Evolutionary conservation across 2,329 filamentous ascomycete genomes (phyloP).

Genomic region (Neobulgaria alba): DNA sequence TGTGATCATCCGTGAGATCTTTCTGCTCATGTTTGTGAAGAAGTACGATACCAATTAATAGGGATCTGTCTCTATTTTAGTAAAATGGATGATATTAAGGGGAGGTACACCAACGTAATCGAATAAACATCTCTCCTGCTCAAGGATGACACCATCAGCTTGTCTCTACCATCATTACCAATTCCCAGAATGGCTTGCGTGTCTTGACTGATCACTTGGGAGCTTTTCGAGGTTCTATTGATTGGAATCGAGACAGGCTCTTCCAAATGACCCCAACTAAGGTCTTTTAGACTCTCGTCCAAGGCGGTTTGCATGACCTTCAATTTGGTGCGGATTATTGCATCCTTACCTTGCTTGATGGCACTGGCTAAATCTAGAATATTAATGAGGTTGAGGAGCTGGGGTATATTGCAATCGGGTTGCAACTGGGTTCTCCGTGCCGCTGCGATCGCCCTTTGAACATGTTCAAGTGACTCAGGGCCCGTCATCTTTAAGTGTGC

Average conservation of each 20-base stretch:
- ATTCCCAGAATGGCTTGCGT: conserved; percentile 47
- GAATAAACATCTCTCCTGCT: conserved; percentile 47
- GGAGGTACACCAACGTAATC: conserved; percentile 21
- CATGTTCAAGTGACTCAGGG: conserved; percentile 58
- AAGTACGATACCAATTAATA: conserved; percentile 24
- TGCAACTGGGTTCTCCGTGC: conserved; percentile 64
- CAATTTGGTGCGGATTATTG: conserved; percentile 51
- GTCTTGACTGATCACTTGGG: conserved; percentile 46
- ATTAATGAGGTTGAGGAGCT: conserved; percentile 57
- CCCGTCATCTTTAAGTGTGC: conserved; percentile 57
- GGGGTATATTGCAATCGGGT: conserved; percentile 52
- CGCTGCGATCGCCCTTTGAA: conserved; percentile 66
- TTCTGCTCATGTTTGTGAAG: conserved; percentile 16
- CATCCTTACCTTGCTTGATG: conserved; percentile 52
- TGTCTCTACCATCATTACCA: conserved; percentile 39
- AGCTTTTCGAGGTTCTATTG: conserved; percentile 39
- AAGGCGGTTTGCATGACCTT: conserved; percentile 51
- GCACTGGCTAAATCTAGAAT: conserved; percentile 64
- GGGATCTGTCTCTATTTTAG: conserved; percentile 16
- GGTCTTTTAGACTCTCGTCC: conserved; percentile 41
- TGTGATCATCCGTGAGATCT: neutral
- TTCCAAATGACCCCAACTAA: conserved; percentile 28
- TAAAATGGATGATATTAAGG: neutral
- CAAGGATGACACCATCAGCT: conserved; percentile 51
- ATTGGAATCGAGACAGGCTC: conserved; percentile 47